Evolutionary conservation across 176 grass and related monocot species (phyloP), one percentile per base, ranked within the genome.

Genomic region (Coix lacrymajobi): DNA sequence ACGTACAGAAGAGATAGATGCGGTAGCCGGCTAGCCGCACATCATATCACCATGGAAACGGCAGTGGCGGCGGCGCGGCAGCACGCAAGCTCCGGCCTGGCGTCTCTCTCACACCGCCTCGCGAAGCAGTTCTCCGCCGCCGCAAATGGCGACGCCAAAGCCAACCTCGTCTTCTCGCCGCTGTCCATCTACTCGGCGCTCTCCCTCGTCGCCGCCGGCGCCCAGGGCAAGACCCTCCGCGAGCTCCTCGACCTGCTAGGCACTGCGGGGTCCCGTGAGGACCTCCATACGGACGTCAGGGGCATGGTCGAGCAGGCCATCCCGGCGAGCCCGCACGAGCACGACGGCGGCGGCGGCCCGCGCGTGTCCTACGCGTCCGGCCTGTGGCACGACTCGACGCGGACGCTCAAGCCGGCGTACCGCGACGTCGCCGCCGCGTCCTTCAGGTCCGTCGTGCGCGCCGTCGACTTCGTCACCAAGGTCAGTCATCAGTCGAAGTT

Each of bases 121-220:
- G 10, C 40, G 14, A 26, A 68, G 20, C 46, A 54, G 37, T 3
- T 80, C 7, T 6, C 38, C 33, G 33, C 77, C 32, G 31, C 11
- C 8, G 7, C 4, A 12, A 8, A 36, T 20, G 24, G 57, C 25
- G 25, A 26, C 20, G 1, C 20, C 11, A 20, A 11, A 30, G 2
- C 24, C 32, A 81, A 71, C 79, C 36, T 81, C 48, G 49, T 81
- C 33, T 71, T 70, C 48, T 81, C 79, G 46, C 79, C 79, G 66
- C 48, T 81, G 66, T 81, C 66, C 32, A 56, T 70, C 49, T 41
- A 70, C 64, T 58, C 79, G 32, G 66, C 49, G 7, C 17, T 73
- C 7, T 26, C 52, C 19, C 37, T 82, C 10, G 11, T 82, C 24
- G 49, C 67, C 25, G 51, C 37, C 37, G 67, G 80, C 3, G 80